Conservation (phyloP, 2,329 filamentous ascomycete genomes). For the Aureobasidium sp. region DNA sequence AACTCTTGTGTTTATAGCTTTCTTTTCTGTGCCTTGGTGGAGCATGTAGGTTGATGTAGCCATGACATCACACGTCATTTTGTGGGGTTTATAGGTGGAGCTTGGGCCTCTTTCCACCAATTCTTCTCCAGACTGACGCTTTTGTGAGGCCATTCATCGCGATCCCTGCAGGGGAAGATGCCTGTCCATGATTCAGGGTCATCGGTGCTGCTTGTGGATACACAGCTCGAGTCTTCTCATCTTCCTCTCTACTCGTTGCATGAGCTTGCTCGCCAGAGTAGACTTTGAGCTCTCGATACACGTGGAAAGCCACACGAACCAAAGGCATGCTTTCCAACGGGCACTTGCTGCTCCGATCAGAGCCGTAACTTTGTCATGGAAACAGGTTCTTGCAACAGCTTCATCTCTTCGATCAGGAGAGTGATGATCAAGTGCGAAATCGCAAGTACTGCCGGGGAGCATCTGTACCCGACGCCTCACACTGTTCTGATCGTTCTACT, state of each 20-base stretch:
- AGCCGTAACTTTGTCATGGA: background rate
- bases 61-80: background rate
- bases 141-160: background rate
- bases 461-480: background rate
- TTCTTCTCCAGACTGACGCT: background rate
- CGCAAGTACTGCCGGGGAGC: background rate
- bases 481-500: background rate
- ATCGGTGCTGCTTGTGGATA: background rate
- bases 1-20: constrained; percentile 4
- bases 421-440: background rate
- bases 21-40: background rate
- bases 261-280: background rate
- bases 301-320: constrained; percentile 3
- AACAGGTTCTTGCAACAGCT: background rate
- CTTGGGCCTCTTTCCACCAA: background rate
- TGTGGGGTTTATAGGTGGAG: background rate
- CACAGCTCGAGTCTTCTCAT: too few species aligned
- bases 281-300: background rate
- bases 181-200: background rate
- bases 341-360: background rate
- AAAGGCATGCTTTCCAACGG: background rate
- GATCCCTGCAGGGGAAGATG: background rate
- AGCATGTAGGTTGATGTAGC: background rate
- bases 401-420: background rate
- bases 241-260: too few species aligned